Percentiles rank a stretch among this genome's conserved stretches.
These are phyloP conservation scores for Albophoma yamanashiensis DNA, from an alignment of 2,329 filamentous ascomycete genomes.

Conservation along the genomic window DNA sequence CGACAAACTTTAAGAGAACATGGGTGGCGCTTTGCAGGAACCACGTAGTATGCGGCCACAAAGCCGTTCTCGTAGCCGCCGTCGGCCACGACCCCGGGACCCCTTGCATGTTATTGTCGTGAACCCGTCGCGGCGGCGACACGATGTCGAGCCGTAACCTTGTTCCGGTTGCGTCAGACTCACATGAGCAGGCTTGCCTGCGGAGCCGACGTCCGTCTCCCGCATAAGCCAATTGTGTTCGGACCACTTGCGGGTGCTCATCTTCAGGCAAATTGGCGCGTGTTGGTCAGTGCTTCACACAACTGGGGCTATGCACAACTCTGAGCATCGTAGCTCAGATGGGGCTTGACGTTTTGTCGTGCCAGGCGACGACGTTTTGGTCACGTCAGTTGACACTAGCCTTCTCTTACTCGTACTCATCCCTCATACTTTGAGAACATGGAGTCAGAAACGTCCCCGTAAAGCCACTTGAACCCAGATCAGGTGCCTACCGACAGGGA, in stretches of 20 bases:
- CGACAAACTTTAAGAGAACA: neutral
- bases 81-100: neutral
- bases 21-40: neutral
- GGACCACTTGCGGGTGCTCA: neutral
- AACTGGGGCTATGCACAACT: neutral
- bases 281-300: neutral
- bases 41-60: constrained; percentile 1
- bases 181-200: constrained; percentile 1
- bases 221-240: neutral
- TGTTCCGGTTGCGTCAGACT: neutral
- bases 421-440: no score
- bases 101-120: neutral
- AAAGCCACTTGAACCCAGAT: neutral
- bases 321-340: neutral
- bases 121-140: neutral
- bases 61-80: neutral
- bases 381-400: no score
- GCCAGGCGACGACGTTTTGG: no score
- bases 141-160: neutral
- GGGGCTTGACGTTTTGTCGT: no score
- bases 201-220: neutral
- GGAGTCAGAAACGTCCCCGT: neutral
- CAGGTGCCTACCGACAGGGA: neutral
- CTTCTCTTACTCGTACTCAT: no score
- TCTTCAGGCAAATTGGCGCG: neutral